Percentiles rank a stretch among this genome's conserved stretches.
Conservation (phyloP, 108 stramenopile genomes). For the Nitzschia sp. region DNA sequence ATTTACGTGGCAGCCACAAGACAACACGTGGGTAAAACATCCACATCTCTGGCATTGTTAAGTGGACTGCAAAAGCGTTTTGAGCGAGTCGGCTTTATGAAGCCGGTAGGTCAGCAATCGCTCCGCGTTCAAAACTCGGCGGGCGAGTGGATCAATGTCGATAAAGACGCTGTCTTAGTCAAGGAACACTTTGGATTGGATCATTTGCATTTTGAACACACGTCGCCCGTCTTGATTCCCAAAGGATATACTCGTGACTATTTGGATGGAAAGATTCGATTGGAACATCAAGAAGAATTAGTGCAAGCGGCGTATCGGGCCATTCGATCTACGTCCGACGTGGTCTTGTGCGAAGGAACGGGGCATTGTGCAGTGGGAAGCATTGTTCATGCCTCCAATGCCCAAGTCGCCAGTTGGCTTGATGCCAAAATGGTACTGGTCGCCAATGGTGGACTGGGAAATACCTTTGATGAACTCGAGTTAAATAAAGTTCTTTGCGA, state of each 20-base stretch:
- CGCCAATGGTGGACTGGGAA: conserved; percentile 91
- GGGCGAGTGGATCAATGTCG: conserved; percentile 38
- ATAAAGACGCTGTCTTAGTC: conserved; percentile 87
- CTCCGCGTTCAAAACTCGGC: conserved; percentile 38
- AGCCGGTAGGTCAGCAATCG: conserved; percentile 80
- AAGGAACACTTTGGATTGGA: conserved; percentile 71
- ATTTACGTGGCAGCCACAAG: conserved; percentile 87
- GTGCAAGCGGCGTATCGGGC: conserved; percentile 44
- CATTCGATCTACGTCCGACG: conserved; percentile 37
- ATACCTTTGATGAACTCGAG: conserved; percentile 88
- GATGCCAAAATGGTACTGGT: conserved; percentile 89
- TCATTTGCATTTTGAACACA: conserved; percentile 75
- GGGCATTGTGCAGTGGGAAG: conserved; percentile 90
- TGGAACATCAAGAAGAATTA: conserved; percentile 48
- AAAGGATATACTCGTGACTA: conserved; percentile 83
- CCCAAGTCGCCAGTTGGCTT: conserved; percentile 79
- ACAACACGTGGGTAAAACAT: conserved; percentile 95
- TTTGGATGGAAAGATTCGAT: conserved; percentile 79
- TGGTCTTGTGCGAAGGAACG: conserved; percentile 91
- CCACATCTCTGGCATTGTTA: conserved; percentile 77
- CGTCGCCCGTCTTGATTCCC: conserved; percentile 90
- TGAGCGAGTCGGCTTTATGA: conserved; percentile 87
- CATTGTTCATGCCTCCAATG: conserved; percentile 86
- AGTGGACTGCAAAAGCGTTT: conserved; percentile 87
- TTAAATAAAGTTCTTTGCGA: conserved; percentile 84